Conservation (phyloP, 176 grass and related monocot genomes). For the Tillandsia leiboldiana region DNA sequence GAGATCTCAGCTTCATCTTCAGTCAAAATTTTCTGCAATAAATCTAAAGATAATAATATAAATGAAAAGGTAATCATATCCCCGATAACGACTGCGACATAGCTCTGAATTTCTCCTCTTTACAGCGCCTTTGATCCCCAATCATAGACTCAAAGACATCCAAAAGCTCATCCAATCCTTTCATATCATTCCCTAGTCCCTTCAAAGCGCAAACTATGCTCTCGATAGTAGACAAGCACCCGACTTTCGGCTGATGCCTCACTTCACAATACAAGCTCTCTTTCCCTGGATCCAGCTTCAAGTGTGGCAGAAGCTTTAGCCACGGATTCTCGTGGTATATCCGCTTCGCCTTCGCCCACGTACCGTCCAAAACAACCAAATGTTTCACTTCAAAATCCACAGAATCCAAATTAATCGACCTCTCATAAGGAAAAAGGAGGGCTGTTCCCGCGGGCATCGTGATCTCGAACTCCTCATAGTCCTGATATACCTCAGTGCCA, state of each 20-base stretch:
- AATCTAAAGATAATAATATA: neutral
- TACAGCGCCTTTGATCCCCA: constrained; percentile 61
- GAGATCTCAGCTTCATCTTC: neutral
- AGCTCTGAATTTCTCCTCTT: constrained; percentile 42
- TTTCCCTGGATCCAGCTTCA: constrained; percentile 49
- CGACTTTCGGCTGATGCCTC: constrained; percentile 68
- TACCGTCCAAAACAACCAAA: constrained; percentile 79
- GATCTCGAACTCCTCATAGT: constrained; percentile 64
- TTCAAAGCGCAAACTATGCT: constrained; percentile 77
- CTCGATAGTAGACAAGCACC: constrained; percentile 87
- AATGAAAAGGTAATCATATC: too few species aligned
- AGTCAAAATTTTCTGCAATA: neutral
- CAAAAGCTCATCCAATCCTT: constrained; percentile 49
- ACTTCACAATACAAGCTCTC: constrained; percentile 78
- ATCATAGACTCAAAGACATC: constrained; percentile 85
- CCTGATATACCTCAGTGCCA: constrained; percentile 31
- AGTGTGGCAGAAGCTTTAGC: constrained; percentile 69
- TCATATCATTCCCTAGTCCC: constrained; percentile 46
- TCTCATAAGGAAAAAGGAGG: constrained; percentile 66
- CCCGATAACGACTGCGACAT: neutral
- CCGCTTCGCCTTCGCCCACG: constrained; percentile 84
- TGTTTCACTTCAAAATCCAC: constrained; percentile 53
- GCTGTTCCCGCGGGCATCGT: constrained; percentile 53
- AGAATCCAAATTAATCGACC: constrained; percentile 50
- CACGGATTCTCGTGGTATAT: constrained; percentile 99